A percentile compares a stretch with the other conserved stretches of the same genome.
Conservation (phyloP, 73 alveolate species). For the Stentor roeselii region DNA sequence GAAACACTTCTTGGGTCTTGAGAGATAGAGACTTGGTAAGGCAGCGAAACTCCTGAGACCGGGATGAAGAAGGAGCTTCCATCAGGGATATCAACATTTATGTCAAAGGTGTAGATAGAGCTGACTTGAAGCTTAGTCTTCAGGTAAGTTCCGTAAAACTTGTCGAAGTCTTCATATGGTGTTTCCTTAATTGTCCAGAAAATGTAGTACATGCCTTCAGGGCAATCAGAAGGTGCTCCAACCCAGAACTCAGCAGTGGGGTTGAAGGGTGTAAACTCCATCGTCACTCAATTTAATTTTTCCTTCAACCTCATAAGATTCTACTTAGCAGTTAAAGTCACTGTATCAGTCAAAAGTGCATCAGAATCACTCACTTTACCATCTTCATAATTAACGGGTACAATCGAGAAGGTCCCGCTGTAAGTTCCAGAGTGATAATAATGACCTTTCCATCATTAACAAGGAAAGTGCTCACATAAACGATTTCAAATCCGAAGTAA, state of each 20-base stretch:
- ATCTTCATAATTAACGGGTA: neutral
- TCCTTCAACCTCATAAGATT: neutral
- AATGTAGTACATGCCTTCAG: neutral
- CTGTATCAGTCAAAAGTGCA: neutral
- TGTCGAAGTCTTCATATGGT: neutral
- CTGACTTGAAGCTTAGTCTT: neutral
- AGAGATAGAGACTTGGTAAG: no score
- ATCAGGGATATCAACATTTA: no score
- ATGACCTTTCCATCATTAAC: neutral
- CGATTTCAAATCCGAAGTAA: neutral
- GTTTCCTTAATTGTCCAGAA: neutral
- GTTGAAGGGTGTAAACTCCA: neutral
- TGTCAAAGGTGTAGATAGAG: no score
- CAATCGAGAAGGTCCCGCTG: neutral
- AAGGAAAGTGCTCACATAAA: neutral
- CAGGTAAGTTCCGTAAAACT: neutral
- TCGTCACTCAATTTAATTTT: neutral
- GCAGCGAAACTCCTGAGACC: no score
- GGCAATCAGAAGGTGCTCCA: neutral
- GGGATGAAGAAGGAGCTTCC: no score
- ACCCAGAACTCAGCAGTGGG: neutral
- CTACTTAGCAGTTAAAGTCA: neutral
- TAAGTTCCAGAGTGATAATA: neutral
- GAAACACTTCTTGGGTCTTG: no score
- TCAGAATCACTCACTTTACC: no score